Evolutionary conservation across 202 grass and related monocot genomes (phyloP).

Genomic region (Dendrocalamus latiflorus): DNA sequence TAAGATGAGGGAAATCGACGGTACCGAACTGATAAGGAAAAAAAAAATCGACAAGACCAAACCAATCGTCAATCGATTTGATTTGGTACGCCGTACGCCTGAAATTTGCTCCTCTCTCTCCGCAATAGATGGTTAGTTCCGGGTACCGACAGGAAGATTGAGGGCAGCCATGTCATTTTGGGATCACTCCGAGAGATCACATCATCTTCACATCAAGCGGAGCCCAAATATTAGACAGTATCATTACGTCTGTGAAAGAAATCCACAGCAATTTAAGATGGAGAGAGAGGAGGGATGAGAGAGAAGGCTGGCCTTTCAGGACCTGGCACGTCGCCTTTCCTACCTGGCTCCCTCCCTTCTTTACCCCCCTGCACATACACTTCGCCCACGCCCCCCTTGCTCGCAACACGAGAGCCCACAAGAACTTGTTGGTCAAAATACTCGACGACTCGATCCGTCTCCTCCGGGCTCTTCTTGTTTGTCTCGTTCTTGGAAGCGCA

Average conservation of each 20-base stretch:
- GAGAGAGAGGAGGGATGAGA: too few species aligned
- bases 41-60: not conserved
- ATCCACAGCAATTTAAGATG: too few species aligned
- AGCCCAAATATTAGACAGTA: not conserved
- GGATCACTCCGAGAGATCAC: not conserved
- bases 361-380: too few species aligned
- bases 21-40: not conserved
- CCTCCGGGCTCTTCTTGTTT: not conserved
- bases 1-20: not conserved
- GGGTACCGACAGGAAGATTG: not conserved
- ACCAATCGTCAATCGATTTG: not conserved
- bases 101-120: not conserved
- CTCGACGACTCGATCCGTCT: constrained; percentile 1
- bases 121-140: too few species aligned
- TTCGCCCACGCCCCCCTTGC: too few species aligned
- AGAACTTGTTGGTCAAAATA: constrained; percentile 20
- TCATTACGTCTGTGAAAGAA: not conserved
- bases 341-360: too few species aligned
- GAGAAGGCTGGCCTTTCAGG: not conserved
- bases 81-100: not conserved
- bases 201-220: not conserved
- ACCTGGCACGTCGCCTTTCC: not conserved
- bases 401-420: not conserved
- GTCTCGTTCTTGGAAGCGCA: not conserved
- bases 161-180: not conserved